These are phyloP conservation scores for Pseudopithomyces chartarum DNA, from an alignment of 2,329 filamentous ascomycete species.

Conservation along the genomic window DNA sequence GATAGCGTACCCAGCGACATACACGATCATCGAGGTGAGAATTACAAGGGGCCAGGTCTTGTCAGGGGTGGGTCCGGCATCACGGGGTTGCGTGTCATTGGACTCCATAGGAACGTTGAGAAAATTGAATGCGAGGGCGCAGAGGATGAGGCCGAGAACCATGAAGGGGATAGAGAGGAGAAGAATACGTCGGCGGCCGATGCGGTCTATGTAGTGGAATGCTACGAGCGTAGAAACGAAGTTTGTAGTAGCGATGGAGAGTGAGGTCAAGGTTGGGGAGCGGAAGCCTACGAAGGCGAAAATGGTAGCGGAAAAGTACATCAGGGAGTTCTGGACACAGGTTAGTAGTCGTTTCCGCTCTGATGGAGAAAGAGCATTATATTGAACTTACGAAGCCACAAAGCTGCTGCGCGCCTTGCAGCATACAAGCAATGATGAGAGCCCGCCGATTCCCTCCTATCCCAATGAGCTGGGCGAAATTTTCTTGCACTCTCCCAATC, in stretches of 20 bases:
- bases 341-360: not conserved
- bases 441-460: constrained; percentile 69
- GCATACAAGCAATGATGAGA: constrained; percentile 79
- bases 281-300: constrained; percentile 53
- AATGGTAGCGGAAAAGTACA: constrained; percentile 56
- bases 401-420: constrained; percentile 87
- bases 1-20: constrained; percentile 83
- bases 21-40: constrained; percentile 76
- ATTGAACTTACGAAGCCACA: constrained; percentile 60
- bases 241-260: constrained; percentile 52
- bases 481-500: constrained; percentile 58
- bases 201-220: constrained; percentile 51
- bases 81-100: constrained; percentile 56
- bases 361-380: not conserved
- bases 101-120: constrained; percentile 54
- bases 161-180: constrained; percentile 85
- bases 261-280: constrained; percentile 51
- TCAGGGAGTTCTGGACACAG: constrained; percentile 48
- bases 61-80: constrained; percentile 8
- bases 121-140: constrained; percentile 73
- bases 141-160: constrained; percentile 72
- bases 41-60: constrained; percentile 55
- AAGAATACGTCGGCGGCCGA: constrained; percentile 64
- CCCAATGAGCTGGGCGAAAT: constrained; percentile 55
- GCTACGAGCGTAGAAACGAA: constrained; percentile 53